Evolutionary conservation across 139 green algal genomes (phyloP).

Genomic region (Yamagishiella unicocca): DNA sequence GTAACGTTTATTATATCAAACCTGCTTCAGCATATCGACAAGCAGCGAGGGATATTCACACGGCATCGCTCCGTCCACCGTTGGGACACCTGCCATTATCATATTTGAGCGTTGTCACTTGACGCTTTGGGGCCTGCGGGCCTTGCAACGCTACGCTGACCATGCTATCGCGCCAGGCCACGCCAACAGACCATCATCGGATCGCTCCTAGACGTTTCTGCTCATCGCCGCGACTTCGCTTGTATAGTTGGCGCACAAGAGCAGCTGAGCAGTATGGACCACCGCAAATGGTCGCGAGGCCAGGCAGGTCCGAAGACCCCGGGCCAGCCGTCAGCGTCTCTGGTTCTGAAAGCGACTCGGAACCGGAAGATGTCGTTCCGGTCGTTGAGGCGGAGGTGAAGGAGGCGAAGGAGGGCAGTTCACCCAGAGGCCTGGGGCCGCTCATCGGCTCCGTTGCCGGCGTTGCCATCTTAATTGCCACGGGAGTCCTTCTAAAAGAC

Average conservation of each 20-base stretch:
- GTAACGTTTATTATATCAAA: background rate
- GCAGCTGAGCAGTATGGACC: slow-evolving; percentile 20
- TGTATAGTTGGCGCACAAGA: background rate
- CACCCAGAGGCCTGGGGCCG: background rate
- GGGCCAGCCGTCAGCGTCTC: background rate
- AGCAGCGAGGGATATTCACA: background rate
- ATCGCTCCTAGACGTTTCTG: background rate
- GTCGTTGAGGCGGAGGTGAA: background rate
- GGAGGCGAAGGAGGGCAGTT: background rate
- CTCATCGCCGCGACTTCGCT: background rate
- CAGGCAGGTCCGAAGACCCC: background rate
- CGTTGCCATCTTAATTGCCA: slow-evolving; percentile 56
- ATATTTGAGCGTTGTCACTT: too few relatives aligned
- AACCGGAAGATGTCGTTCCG: background rate
- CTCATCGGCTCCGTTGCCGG: slow-evolving; percentile 58
- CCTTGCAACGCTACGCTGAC: background rate
- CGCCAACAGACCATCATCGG: background rate
- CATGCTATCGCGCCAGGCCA: slow-evolving; percentile 1
- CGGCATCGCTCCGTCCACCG: background rate
- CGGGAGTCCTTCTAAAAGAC: slow-evolving; percentile 9
- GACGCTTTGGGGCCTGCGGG: slow-evolving; percentile 6
- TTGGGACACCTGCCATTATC: background rate
- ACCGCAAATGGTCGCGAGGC: background rate
- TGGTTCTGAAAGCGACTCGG: slow-evolving; percentile 1
- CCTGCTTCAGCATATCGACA: too few relatives aligned